Conservation (phyloP, 371 early-diverging fungal genomes). For the Capillidium rhysosporum region DNA sequence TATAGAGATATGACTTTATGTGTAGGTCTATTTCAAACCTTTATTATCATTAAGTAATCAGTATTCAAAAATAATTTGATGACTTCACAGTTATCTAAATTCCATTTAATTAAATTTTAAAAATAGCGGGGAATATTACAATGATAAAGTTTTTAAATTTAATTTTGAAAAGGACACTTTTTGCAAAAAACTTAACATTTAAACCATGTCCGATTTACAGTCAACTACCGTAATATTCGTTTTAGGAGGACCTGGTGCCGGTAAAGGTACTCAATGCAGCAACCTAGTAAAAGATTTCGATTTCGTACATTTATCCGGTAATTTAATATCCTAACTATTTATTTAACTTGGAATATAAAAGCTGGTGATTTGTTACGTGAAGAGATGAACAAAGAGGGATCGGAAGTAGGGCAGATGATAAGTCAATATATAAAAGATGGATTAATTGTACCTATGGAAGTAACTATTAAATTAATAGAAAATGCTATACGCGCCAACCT, state of each 20-base stretch:
- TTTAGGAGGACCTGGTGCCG: slow-evolving; percentile 64
- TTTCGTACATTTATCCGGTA: slow-evolving; percentile 86
- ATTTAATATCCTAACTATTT: background rate
- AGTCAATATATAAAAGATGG: slow-evolving; percentile 79
- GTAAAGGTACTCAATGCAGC: slow-evolving; percentile 89
- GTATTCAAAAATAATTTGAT: too few relatives aligned
- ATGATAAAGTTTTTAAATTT: too few relatives aligned
- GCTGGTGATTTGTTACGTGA: slow-evolving; percentile 92
- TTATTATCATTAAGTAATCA: too few relatives aligned
- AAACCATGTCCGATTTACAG: background rate
- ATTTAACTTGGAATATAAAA: slow-evolving; percentile 10
- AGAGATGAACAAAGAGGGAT: slow-evolving; percentile 68
- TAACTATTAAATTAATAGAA: slow-evolving; percentile 77
- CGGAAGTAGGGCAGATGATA: slow-evolving; percentile 76
- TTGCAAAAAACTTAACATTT: too few relatives aligned
- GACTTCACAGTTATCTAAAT: too few relatives aligned
- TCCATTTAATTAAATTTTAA: too few relatives aligned
- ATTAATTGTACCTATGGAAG: slow-evolving; percentile 83
- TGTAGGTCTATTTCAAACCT: too few relatives aligned
- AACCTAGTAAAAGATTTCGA: slow-evolving; percentile 73
- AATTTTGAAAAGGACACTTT: too few relatives aligned
- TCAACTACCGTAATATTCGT: background rate
- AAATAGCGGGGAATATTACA: too few relatives aligned
- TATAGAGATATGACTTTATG: too few relatives aligned
- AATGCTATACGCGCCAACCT: slow-evolving; percentile 61